phyloP scores from a whole-genome alignment of 2,329 filamentous ascomycete species.

The Pseudohalonectria lignicola region DNA sequence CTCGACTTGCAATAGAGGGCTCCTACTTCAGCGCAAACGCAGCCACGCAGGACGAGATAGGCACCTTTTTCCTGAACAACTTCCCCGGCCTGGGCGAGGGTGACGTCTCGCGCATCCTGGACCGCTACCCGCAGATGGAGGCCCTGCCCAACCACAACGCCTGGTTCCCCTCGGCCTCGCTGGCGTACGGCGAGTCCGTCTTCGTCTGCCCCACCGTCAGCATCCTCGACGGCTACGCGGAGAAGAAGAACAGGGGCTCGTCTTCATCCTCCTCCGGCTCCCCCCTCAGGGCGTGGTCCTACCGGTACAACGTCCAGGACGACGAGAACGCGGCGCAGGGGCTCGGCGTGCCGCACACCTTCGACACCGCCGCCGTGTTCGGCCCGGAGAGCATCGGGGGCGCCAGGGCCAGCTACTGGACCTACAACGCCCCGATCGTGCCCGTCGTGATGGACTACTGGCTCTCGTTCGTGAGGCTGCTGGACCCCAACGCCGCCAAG shows the following conservation, averaged over 20 bases:
- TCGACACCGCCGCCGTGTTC: conserved; percentile 35
- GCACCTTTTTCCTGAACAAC: conserved; percentile 31
- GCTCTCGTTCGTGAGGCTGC: conserved; percentile 32
- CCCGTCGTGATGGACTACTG: conserved; percentile 37
- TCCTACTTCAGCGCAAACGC: conserved; percentile 30
- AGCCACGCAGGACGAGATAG: conserved; percentile 19
- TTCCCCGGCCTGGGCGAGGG: conserved; percentile 21
- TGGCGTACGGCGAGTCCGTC: conserved; percentile 32
- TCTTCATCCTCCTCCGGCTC: too few relatives aligned
- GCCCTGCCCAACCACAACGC: conserved; percentile 23
- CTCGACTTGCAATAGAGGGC: conserved; percentile 24
- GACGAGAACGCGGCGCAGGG: conserved; percentile 20
- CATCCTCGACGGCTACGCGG: conserved; percentile 22
- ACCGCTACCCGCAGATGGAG: conserved; percentile 25
- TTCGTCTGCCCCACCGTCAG: conserved; percentile 31
- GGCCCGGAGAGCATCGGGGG: conserved; percentile 26
- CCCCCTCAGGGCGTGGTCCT: conserved; percentile 28
- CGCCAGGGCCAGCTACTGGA: conserved; percentile 25
- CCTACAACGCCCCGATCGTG: conserved; percentile 32
- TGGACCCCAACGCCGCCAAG: conserved; percentile 30
- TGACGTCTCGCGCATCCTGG: conserved; percentile 22
- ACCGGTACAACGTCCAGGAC: conserved; percentile 38
- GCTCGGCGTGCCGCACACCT: conserved; percentile 35
- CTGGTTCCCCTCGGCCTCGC: conserved; percentile 31
- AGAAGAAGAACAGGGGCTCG: background rate